Base-by-base conservation (phyloP, 345 rosid species). In the Combretum micranthum region DNA sequence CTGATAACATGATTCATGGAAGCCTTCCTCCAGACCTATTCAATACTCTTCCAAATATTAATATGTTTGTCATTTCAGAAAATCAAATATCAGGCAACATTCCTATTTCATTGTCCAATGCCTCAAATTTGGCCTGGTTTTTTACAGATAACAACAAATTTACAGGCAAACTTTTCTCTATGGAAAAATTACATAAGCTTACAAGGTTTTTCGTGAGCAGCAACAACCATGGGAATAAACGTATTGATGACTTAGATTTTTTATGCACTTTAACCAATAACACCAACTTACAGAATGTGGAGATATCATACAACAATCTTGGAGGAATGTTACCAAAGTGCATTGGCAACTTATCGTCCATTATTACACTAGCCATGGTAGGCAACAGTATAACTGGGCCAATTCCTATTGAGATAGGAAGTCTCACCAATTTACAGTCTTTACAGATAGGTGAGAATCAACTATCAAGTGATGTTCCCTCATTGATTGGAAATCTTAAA, bases 1-100 rank as follows among this genome's bases (percentile, higher is more conserved):
- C 64, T 14, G 60, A 65, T 42, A 77, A 78, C 64, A 42, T 53
- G 32, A 61, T 69, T 11, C 63, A 52, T 1, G 67, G n/a, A n/a
- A n/a, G n/a, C n/a, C n/a, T n/a, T n/a, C n/a, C n/a, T n/a, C n/a
- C n/a, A n/a, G n/a, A n/a, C 42, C 18, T 63, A 10, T 57, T 57
- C 50, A 55, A 50, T 45, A 10, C 62, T 37, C 66, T 62, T 12
- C 71, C 60, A 15, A 49, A 49, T 6, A 56, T 65, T 0, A 0
- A 25, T 19, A 11, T 26, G 12, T n/a, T 56, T n/a, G n/a, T n/a
- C 6, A 50, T 64, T 16, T 47, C 56, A 9, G 44, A 5, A 2
- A 64, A 64, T 44, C 15, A 0, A 3, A 50, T 64, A 3, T 43
- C 16, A 0, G 58, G 63, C 5, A 17, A 3, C 6, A 18, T 64